Evolutionary conservation across 148 eudicot genomes (phyloP).

Genomic region (Cornus controversa): DNA sequence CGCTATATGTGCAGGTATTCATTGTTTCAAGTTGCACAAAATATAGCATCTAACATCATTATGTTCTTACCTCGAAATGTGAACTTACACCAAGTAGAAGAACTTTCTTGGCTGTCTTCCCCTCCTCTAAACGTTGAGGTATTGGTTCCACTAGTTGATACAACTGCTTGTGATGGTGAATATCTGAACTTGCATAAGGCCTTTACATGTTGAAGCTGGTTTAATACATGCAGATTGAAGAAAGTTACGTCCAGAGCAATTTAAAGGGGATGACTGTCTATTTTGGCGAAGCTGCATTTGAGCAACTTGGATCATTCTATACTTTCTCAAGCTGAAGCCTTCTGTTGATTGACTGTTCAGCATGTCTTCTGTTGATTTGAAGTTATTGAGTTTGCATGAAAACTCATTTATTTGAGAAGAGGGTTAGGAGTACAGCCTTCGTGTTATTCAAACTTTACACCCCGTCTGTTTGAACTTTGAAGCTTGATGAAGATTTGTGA

Average conservation of each 20-base stretch:
- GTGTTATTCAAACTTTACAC: too few relatives aligned
- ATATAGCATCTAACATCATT: constrained; percentile 46
- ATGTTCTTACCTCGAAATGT: constrained; percentile 52
- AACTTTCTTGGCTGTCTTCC: constrained; percentile 58
- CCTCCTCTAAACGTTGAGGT: constrained; percentile 51
- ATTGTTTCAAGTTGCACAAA: constrained; percentile 48
- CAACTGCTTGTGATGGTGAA: background rate
- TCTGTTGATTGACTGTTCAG: background rate
- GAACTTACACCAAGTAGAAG: constrained; percentile 42
- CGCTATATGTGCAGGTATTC: constrained; percentile 33
- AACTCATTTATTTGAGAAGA: too few relatives aligned
- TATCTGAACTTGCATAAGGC: background rate
- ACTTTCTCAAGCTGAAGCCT: background rate
- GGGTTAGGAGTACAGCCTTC: too few relatives aligned
- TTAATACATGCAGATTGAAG: constrained; percentile 34
- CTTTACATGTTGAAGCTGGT: background rate
- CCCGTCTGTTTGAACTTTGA: too few relatives aligned
- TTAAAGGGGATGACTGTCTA: constrained; percentile 43
- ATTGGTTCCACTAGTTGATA: background rate
- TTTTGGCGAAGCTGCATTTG: constrained; percentile 22
- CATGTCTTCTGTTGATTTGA: background rate
- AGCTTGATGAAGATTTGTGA: too few relatives aligned
- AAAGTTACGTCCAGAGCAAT: constrained; percentile 23
- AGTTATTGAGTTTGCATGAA: too few relatives aligned
- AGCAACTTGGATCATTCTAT: background rate